These are phyloP conservation scores for Ricinus communis DNA, from an alignment of 345 rosid genomes.

Conservation along the genomic window DNA sequence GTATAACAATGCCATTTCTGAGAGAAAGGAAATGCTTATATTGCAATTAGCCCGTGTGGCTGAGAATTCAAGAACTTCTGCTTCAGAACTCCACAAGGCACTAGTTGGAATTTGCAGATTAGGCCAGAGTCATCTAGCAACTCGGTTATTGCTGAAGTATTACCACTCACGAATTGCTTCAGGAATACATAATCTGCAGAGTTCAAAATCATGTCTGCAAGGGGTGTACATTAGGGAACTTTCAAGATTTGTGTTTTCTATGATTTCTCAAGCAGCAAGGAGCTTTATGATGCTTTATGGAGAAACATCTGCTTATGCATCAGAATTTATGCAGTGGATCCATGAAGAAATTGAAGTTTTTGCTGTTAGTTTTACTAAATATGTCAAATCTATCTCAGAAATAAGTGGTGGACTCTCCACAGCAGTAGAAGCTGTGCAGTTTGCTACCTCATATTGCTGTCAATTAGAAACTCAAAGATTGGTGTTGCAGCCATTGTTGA, in stretches of 20 bases:
- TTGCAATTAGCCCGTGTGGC: conserved; percentile 41
- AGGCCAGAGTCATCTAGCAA: conserved; percentile 44
- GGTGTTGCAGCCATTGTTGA: conserved; percentile 38
- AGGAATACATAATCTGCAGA: conserved; percentile 38
- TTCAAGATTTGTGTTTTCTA: conserved; percentile 50
- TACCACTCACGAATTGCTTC: conserved; percentile 49
- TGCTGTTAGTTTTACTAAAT: conserved; percentile 30
- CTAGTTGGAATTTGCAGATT: conserved; percentile 47
- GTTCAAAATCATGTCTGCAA: conserved; percentile 27
- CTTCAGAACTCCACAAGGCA: conserved; percentile 57
- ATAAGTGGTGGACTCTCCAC: conserved; percentile 40
- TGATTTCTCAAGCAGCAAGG: conserved; percentile 61
- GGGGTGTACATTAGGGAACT: conserved; percentile 45
- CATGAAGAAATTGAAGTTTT: conserved; percentile 47
- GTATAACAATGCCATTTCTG: conserved; percentile 41
- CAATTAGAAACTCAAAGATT: conserved; percentile 47
- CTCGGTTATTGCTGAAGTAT: conserved; percentile 48
- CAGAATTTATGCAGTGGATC: conserved; percentile 52
- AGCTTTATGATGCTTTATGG: conserved; percentile 50
- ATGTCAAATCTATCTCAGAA: conserved; percentile 45
- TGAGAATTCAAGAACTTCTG: conserved; percentile 50
- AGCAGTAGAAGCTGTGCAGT: conserved; percentile 47
- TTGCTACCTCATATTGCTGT: conserved; percentile 48
- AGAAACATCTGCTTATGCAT: conserved; percentile 39
- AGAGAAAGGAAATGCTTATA: conserved; percentile 38